Evolutionary conservation across 352 stramenopile genomes (phyloP), one percentile per base, ranked within the genome.

Genomic region (Aphanomyces invadans): DNA sequence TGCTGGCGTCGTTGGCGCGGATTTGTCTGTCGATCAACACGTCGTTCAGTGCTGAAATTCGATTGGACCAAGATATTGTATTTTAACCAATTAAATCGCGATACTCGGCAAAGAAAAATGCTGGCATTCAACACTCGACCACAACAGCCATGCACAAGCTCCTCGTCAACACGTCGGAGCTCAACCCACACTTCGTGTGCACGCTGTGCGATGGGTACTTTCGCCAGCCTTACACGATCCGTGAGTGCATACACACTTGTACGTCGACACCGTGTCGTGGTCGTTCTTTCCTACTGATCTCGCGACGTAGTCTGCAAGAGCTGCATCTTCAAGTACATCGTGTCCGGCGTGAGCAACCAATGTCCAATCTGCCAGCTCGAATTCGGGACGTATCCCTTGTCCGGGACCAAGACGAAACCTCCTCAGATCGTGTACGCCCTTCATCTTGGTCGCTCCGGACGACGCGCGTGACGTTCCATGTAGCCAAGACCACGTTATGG

Each of bases 341-440:
- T 67, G 19, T 57, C 60, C n/a, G 38, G 48, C 10, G 60, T 57
- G 28, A 45, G 48, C 28, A 49, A 51, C 33, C 19, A 49, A 11
- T 67, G 60, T 23, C 60, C 60, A 12, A 51, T 67, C 28, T 67
- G 60, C 46, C 28, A 67, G 25, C 38, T 49, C 23, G 26, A 49
- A 17, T 67, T 67, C 45, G 60, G 60, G 12, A 67, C 60, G n/a
- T 67, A 60, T 57, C 60, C 60, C 12, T 44, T 67, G 2, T 67
- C 60, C 11, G 60, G 60, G 21, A 67, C 60, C n/a, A 67, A 67
- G 60, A 49, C 38, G 21, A 67, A 67, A 44, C 60, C 60, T 23
- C 60, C 60, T n/a, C 38, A 67, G 44, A 67, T 67, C 54, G 60
- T 67, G 60, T 67, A 67, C 60, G 60, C n/a, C n/a, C n/a, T 67